A percentile compares a stretch with the other conserved stretches of the same genome.
These are phyloP conservation scores for Spinacia oleracea DNA, from an alignment of 179 eudicot species.

Conservation along the genomic window DNA sequence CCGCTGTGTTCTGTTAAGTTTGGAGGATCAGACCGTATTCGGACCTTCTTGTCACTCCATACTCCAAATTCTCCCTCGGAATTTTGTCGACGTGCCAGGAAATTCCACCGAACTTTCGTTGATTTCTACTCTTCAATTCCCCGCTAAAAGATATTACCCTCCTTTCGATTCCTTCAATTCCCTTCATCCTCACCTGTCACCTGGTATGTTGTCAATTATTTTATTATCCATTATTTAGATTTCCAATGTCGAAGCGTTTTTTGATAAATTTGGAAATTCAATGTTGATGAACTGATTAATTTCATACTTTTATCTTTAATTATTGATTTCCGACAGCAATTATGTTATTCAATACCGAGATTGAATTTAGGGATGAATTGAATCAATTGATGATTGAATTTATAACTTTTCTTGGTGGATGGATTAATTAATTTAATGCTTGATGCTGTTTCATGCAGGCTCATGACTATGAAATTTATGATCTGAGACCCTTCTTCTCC, in stretches of 20 bases:
- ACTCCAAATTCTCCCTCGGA: neutral
- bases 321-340: too few relatives aligned
- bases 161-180: neutral
- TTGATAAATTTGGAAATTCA: neutral
- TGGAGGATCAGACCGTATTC: too few relatives aligned
- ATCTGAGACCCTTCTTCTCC: slow-evolving; percentile 71
- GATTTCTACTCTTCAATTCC: neutral
- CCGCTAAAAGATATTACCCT: neutral
- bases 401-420: neutral
- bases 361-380: too few relatives aligned
- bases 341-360: too few relatives aligned
- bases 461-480: slow-evolving; percentile 71
- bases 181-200: neutral
- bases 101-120: neutral
- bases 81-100: neutral
- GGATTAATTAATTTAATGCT: neutral
- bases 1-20: too few relatives aligned
- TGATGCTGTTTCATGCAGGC: slow-evolving; percentile 47
- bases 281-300: neutral
- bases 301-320: too few relatives aligned
- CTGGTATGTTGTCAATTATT: slow-evolving; percentile 3
- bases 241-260: neutral
- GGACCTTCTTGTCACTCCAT: too few relatives aligned
- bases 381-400: neutral
- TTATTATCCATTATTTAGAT: neutral